Base-by-base conservation (phyloP, 73 alveolate species). In the Halteria grandinella region DNA sequence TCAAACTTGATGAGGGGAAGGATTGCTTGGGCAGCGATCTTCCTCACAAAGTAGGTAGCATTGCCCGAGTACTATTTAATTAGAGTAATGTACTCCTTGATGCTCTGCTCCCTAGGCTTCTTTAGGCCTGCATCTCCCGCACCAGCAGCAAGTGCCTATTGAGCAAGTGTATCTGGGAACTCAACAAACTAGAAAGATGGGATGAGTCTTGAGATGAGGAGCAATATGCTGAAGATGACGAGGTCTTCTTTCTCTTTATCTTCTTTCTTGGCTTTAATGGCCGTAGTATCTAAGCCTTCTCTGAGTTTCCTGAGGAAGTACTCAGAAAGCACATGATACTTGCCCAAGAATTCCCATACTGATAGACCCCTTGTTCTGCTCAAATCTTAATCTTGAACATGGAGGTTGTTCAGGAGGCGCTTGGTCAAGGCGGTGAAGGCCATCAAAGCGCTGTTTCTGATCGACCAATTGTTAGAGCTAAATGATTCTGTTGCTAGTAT, bases 351-450 rank as follows among this genome's bases (percentile, higher is more conserved):
- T 1, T 75, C 79, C 21, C 27, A 23, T 23, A 75, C 55, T 18
- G 58, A 15, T 2, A 40, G 40, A 3, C 87, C 87, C 47, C 44
- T 75, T 14, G 41, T 28, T 43, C 58, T 75, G 18, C 58, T 52
- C 10, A 59, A 36, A 23, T 75, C 79, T 33, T 75, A 29, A 18
- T 58, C 87, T 47, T 73, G 39, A 1, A 75, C 69, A 58, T 43
- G 77, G 18, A 41, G 72, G 71, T 47, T 66, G 52, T 66, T 47
- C 1, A 75, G 37, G 47, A 75, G 41, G 5, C 87, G 17, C 71
- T 75, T 75, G 37, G 79, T 58, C 12, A 75, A 25, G 21, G 87
- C 73, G 36, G 87, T 58, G 34, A 75, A 75, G 44, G 87, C 78
- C 87, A 75, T 75, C 0, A 75, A 49, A 0, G 87, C 77, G 8